phyloP scores from a whole-genome alignment of 176 grass and related monocot species.

The Hyparrhenia diplandra region DNA sequence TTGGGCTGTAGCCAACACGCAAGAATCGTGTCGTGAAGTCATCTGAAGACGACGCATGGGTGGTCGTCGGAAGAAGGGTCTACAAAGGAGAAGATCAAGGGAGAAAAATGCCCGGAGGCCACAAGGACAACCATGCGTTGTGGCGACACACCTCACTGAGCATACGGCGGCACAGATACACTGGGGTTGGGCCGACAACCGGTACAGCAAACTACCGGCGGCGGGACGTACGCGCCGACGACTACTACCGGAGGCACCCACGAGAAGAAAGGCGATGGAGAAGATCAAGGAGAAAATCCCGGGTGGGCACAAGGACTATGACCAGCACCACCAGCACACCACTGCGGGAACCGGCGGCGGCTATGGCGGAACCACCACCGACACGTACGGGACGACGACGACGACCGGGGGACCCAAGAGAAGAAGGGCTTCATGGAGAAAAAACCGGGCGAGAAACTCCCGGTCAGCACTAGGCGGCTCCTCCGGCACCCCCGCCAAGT shows the following conservation, averaged over 20 bases:
- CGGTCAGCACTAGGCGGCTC: constrained; percentile 1
- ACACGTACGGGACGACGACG: background rate
- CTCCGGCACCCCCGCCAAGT: background rate
- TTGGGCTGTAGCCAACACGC: too few relatives aligned
- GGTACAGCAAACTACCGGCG: too few relatives aligned
- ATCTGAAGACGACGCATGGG: too few relatives aligned
- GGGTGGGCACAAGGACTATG: constrained; percentile 23
- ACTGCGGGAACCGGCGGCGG: constrained; percentile 4
- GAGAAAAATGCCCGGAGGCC: too few relatives aligned
- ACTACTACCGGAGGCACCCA: background rate
- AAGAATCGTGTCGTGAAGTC: background rate
- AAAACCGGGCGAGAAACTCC: constrained; percentile 80
- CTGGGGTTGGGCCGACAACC: too few relatives aligned
- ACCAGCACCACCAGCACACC: background rate
- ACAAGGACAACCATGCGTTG: too few relatives aligned
- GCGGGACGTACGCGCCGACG: background rate
- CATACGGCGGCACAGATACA: too few relatives aligned
- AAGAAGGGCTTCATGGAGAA: constrained; percentile 72
- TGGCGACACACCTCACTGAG: too few relatives aligned
- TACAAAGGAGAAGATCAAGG: too few relatives aligned
- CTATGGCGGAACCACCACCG: background rate
- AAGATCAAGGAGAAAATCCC: constrained; percentile 83
- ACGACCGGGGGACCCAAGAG: constrained; percentile 20
- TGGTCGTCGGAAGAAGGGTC: too few relatives aligned
- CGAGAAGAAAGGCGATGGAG: constrained; percentile 61